Conservation (phyloP, 441 rosid genomes). For the Populus hybrid region DNA sequence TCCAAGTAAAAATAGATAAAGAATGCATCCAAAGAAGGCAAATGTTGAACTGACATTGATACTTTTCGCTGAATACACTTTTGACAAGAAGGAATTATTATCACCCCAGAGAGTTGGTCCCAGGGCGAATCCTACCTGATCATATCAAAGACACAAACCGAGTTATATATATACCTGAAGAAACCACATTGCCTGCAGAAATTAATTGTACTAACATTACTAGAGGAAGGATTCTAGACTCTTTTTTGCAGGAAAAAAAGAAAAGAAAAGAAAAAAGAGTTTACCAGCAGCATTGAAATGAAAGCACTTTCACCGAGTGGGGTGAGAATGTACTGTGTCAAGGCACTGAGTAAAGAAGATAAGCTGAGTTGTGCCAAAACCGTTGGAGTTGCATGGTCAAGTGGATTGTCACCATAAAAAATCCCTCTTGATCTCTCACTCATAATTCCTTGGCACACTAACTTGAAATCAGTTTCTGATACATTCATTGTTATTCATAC, state of each 20-base stretch:
- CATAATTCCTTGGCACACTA: background rate
- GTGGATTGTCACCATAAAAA: slow-evolving; percentile 20
- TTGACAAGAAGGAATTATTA: background rate
- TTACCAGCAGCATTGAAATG: slow-evolving; percentile 28
- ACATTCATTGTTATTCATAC: background rate
- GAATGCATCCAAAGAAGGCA: slow-evolving; percentile 26
- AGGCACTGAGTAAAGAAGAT: slow-evolving; percentile 9
- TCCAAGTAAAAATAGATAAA: slow-evolving; percentile 33
- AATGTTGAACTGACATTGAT: slow-evolving; percentile 12
- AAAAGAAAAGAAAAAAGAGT: background rate
- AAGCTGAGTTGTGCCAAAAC: slow-evolving; percentile 21
- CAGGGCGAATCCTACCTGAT: slow-evolving; percentile 25
- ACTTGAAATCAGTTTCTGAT: background rate
- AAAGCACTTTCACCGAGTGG: slow-evolving; percentile 32
- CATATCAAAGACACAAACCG: background rate
- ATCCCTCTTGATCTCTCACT: slow-evolving; percentile 7
- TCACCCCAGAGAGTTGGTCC: slow-evolving; percentile 27
- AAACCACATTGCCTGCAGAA: background rate
- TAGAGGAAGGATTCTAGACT: background rate
- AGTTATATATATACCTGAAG: background rate
- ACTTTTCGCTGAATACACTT: slow-evolving; percentile 6
- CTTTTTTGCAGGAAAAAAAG: background rate
- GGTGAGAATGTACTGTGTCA: slow-evolving; percentile 19
- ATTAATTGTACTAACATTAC: background rate
- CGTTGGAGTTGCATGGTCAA: background rate